Percentiles rank a stretch among this genome's conserved stretches.
Conservation (phyloP, 768 basidiomycete species). For the Dioszegia hungarica region DNA sequence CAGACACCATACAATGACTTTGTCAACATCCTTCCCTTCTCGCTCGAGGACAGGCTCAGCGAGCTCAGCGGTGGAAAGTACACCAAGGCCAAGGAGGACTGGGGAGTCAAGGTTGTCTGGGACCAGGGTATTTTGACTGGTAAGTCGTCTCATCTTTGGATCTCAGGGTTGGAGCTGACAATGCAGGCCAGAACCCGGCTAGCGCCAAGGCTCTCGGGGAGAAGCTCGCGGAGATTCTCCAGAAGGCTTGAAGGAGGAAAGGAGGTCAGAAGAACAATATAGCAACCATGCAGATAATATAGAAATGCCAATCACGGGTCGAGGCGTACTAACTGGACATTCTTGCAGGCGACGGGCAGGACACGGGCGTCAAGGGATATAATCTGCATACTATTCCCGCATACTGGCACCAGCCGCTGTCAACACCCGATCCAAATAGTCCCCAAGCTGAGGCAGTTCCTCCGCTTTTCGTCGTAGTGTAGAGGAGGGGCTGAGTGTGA, state of each 20-base stretch:
- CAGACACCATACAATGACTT: constrained; percentile 51
- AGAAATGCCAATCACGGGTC: no score
- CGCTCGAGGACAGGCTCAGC: constrained; percentile 50
- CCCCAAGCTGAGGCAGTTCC: constrained; percentile 5
- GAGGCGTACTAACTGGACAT: no score
- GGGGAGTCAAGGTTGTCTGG: constrained; percentile 54
- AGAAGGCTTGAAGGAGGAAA: constrained; percentile 5
- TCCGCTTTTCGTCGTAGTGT: constrained; percentile 4
- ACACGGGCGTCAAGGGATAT: no score
- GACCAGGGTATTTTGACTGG: constrained; percentile 32
- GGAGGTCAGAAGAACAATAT: no score
- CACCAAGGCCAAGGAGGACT: constrained; percentile 61
- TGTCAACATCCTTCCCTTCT: constrained; percentile 59
- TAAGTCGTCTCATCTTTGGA: not conserved
- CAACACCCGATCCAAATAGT: constrained; percentile 27
- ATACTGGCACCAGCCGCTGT: constrained; percentile 7
- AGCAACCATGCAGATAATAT: no score
- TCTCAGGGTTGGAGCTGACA: constrained; percentile 59
- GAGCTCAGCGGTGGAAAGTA: constrained; percentile 50
- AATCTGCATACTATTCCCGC: not conserved
- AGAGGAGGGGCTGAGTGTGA: constrained; percentile 8
- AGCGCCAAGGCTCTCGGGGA: constrained; percentile 60
- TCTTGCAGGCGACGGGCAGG: no score
- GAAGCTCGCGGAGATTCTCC: constrained; percentile 57
- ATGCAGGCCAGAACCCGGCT: constrained; percentile 70